Evolutionary conservation across 2,329 filamentous ascomycete genomes (phyloP).

Genomic region (Nakataea oryzae): DNA sequence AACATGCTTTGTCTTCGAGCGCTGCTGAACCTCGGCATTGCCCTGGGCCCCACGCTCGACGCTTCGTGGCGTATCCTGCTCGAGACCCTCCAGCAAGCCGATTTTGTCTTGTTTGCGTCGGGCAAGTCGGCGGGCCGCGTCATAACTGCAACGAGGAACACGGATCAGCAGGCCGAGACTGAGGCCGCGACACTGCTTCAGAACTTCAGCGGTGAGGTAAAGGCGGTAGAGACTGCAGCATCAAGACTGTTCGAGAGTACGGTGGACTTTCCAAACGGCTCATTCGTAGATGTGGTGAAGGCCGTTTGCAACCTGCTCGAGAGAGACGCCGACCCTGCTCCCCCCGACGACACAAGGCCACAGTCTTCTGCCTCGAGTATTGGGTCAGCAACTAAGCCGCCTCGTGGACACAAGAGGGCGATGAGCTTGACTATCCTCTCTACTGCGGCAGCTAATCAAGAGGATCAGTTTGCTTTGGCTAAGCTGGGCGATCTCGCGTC

Average conservation of each 20-base stretch:
- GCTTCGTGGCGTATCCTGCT: conserved; percentile 84
- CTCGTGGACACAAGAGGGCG: conserved; percentile 24
- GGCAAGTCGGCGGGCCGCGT: conserved; percentile 43
- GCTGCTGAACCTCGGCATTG: conserved; percentile 89
- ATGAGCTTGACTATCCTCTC: conserved; percentile 35
- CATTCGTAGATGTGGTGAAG: conserved; percentile 67
- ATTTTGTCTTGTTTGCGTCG: conserved; percentile 67
- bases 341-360: conserved; percentile 20
- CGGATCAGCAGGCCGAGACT: conserved; percentile 38
- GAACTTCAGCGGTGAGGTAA: conserved; percentile 71
- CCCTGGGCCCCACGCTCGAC: conserved; percentile 77
- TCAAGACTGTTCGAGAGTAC: conserved; percentile 85
- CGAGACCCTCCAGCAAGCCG: conserved; percentile 85
- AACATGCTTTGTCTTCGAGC: conserved; percentile 87
- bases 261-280: conserved; percentile 72
- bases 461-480: conserved; percentile 57
- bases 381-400: conserved; percentile 20
- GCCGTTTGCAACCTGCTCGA: conserved; percentile 66
- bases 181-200: conserved; percentile 41
- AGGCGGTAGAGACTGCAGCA: conserved; percentile 81
- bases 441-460: conserved; percentile 42
- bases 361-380: conserved; percentile 22
- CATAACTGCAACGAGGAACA: conserved; percentile 32
- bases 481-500: conserved; percentile 64
- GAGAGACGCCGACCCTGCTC: conserved; percentile 15